Evolutionary conservation across 129 eudicot species (phyloP), one percentile per base, ranked within the genome.

Genomic region (Lactuca sativa): DNA sequence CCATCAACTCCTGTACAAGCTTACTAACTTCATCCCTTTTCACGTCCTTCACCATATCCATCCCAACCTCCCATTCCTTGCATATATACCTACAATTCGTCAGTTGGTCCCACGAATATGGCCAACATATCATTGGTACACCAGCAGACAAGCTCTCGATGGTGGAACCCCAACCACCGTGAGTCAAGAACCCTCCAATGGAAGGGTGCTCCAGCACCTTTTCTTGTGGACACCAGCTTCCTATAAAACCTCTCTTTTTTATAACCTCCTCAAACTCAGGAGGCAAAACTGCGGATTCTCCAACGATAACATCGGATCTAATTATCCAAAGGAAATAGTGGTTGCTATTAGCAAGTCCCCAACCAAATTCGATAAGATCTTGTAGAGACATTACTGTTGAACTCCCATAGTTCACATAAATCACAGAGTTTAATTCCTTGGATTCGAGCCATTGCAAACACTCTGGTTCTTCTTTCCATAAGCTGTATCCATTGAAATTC

Each of bases 111-210:
- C 21, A 18, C 21, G 1, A 18, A 18, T 18, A 18, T 0, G 86
- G 90, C 90, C 90, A 85, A 40, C 86, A 85, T 4, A 85, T 73
- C 70, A 85, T 41, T 0, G 86, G 90, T 36, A 85, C 82, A 0
- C 90, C 90, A 4, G 73, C 32, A 0, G 56, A 37, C 33, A 85
- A 21, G 48, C 86, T 85, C 69, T 85, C 90, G 0, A 79, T 4
- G 3, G 78, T 79, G 13, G 90, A 85, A 9, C 83, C 80, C 90
- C 87, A 85, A 18, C 85, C 87, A 18, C 73, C 62, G 38, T 85
- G 90, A 2, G 85, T 85, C 64, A 85, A 54, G 44, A 85, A 82
- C 17, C 81, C 85, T 40, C 82, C 90, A 15, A 82, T 16, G 0
- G 85, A 76, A 4, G 84, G 71, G 58, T 85, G 87, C n/a, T 61